These are phyloP conservation scores for Xylariaceae sp. DNA, from an alignment of 2,329 filamentous ascomycete genomes.

Conservation along the genomic window DNA sequence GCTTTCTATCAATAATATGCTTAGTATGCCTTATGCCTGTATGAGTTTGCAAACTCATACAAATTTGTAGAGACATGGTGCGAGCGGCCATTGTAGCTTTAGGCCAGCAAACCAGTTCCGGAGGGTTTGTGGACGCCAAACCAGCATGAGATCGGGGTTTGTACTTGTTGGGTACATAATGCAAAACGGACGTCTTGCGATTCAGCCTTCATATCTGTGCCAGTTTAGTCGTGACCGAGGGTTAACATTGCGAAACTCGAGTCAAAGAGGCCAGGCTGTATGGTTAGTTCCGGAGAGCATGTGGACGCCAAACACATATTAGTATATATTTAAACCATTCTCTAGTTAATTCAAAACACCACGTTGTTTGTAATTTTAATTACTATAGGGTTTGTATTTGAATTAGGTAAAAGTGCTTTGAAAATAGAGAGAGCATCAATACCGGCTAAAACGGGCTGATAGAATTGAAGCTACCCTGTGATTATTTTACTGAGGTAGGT, in stretches of 20 bases:
- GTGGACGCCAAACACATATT: no score
- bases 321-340: no score
- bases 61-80: neutral
- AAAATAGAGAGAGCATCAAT: no score
- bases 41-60: neutral
- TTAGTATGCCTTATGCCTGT: neutral
- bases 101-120: neutral
- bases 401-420: no score
- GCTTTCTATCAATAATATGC: neutral
- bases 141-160: neutral
- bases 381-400: no score
- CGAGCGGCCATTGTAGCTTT: neutral
- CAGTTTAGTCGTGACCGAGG: neutral
- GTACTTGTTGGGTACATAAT: neutral
- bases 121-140: neutral
- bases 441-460: constrained; percentile 21
- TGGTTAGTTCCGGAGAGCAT: no score
- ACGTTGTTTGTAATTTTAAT: no score
- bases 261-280: neutral
- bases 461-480: neutral
- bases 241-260: neutral
- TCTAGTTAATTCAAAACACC: no score
- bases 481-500: neutral
- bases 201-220: neutral
- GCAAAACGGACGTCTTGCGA: neutral